These are phyloP conservation scores for Diaporthe citri DNA, from an alignment of 2,329 filamentous ascomycete species.

Conservation along the genomic window DNA sequence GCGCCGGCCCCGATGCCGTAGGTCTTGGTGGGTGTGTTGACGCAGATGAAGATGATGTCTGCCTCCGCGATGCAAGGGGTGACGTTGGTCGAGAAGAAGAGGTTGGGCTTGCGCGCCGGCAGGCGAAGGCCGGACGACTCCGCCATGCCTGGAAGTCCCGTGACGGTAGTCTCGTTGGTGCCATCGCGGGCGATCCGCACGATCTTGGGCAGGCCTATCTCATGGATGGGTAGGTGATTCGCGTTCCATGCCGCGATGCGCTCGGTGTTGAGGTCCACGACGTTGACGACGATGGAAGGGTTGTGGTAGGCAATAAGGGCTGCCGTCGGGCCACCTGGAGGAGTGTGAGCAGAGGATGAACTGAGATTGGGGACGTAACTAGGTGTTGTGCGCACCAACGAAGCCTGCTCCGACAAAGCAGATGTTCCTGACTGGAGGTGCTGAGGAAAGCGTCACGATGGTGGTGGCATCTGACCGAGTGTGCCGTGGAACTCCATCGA, in stretches of 20 bases:
- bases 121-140: slow-evolving; percentile 40
- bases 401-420: slow-evolving; percentile 72
- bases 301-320: slow-evolving; percentile 72
- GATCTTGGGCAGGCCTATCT: slow-evolving; percentile 67
- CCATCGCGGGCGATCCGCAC: slow-evolving; percentile 61
- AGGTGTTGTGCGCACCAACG: slow-evolving; percentile 59
- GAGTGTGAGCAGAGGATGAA: neutral
- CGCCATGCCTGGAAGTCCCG: slow-evolving; percentile 38
- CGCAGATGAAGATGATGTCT: slow-evolving; percentile 72
- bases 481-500: neutral
- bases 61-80: slow-evolving; percentile 63
- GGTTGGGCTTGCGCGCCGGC: slow-evolving; percentile 60
- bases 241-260: slow-evolving; percentile 71
- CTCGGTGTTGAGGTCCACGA: slow-evolving; percentile 67
- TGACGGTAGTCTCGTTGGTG: slow-evolving; percentile 45
- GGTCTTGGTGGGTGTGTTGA: slow-evolving; percentile 74
- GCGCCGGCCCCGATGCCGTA: slow-evolving; percentile 67
- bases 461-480: slow-evolving; percentile 21
- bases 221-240: slow-evolving; percentile 69
- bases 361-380: neutral
- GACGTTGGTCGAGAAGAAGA: slow-evolving; percentile 70
- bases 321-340: slow-evolving; percentile 68
- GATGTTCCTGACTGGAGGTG: slow-evolving; percentile 52
- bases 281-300: slow-evolving; percentile 67
- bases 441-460: slow-evolving; percentile 14